Base-by-base conservation (phyloP, 129 eudicot species). In the Kitagawia praeruptora region DNA sequence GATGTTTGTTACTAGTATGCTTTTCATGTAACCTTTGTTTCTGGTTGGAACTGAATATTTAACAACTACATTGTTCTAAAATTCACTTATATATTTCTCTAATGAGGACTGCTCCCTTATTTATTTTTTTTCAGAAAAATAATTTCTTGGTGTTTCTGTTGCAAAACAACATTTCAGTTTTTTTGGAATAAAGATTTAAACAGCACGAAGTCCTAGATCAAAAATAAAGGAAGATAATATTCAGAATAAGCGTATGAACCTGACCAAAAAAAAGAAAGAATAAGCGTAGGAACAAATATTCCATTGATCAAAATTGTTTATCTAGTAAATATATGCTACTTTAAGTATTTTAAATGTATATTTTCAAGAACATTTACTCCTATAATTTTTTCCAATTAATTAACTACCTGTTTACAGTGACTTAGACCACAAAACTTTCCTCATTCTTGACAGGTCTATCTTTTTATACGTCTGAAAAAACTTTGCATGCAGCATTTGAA, bases 381-480 rank as follows among this genome's bases (percentile, higher is more conserved):
- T 8, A 58, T 58, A 58, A 45, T 8, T 58, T 23, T 58, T 23
- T 8, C 10, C 66, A 23, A 58, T n/a, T 6, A 19, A 58, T 23
- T 27, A 79, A 37, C 28, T 18, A 72, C 82, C 21, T 15, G 31
- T 53, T 53, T 71, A 28, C 19, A 15, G 31, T 72, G n/a, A 71
- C 37, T 2, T 49, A 58, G 25, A 71, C 74, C 78, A 49, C 74
- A 64, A 56, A 75, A 76, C 78, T 80, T 37, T 74, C 37, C 75
- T 70, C 23, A 48, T 46, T 78, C 41, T 76, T 69, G 47, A 64
- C 89, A 92, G 98, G 98, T 79, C 74, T 95, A 80, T 95, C 98
- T 49, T 95, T 95, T 79, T 95, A 95, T 87, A 95, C 98, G 67
- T 92, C 98, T 18, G 98, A 95, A 86, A 95, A 95, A 86, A 95